A percentile compares a stretch with the other conserved stretches of the same genome.
Conservation (phyloP, 805 yeast species). For the Ogataea polymorpha region DNA sequence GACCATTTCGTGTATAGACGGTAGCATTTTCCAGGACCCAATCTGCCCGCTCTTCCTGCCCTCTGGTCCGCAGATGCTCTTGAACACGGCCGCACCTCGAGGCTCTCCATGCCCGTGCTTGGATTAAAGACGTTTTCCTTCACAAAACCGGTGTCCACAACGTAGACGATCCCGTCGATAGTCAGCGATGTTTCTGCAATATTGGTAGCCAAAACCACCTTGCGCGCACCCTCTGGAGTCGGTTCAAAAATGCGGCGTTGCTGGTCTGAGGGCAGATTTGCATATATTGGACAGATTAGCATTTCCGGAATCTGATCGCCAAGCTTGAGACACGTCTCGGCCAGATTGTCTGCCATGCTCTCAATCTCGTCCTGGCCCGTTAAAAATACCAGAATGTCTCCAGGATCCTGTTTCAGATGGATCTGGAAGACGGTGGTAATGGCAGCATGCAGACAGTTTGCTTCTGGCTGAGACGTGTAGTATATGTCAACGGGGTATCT, state of each 20-base stretch:
- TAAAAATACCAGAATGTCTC: conserved; percentile 85
- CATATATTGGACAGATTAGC: conserved; percentile 82
- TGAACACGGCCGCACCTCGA: conserved; percentile 84
- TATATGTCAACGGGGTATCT: conserved; percentile 87
- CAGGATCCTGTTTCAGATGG: conserved; percentile 66
- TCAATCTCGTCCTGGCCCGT: conserved; percentile 98
- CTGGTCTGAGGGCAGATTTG: conserved; percentile 82
- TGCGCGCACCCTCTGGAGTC: conserved; percentile 74
- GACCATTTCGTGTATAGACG: conserved; percentile 84
- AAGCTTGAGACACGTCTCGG: conserved; percentile 61
- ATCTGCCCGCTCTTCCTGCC: conserved; percentile 98
- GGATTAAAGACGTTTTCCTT: conserved; percentile 91
- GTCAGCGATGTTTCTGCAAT: conserved; percentile 97
- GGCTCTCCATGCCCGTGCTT: conserved; percentile 80
- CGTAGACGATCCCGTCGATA: conserved; percentile 92
- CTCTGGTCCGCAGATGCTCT: conserved; percentile 95
- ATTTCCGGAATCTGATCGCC: conserved; percentile 61
- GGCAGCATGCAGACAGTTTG: conserved; percentile 88
- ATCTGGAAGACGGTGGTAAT: conserved; percentile 84
- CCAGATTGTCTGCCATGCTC: conserved; percentile 64
- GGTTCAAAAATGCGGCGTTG: conserved; percentile 83
- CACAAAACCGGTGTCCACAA: conserved; percentile 92
- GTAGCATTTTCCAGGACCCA: conserved; percentile 94
- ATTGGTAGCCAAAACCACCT: conserved; percentile 91
- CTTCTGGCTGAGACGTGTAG: conserved; percentile 83